Evolutionary conservation across 1,284 basidiomycete genomes (phyloP), one percentile per base, ranked within the genome.

Genomic region (Cutaneotrichosporon sp.): DNA sequence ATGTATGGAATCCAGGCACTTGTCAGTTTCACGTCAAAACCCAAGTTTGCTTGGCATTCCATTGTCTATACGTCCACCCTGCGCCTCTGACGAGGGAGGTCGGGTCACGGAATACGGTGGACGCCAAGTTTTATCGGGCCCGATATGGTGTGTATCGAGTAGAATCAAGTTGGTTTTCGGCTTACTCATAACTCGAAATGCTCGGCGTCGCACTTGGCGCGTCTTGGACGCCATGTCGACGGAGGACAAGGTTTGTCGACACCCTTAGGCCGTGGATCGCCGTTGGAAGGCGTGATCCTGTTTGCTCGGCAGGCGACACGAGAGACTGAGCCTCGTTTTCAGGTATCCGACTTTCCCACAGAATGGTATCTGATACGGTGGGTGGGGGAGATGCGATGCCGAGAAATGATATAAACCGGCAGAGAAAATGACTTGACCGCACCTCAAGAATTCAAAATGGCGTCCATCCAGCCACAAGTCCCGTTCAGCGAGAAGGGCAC

Each of bases 151-250:
- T 10, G 11, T 22, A 51, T 26, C 49, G 16, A 51, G 49, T 51
- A 51, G 49, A 51, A 51, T 26, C 9, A 5, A 22, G 10, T 30
- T 26, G 3, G 21, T 31, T 26, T 51, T 26, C 2, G 49, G 26
- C 22, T 26, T 30, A 22, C 22, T 3, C 5, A 26, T 13, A 31
- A 22, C 21, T 22, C 46, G 46, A 47, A n/a, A 18, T 26, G 49
- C 49, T 51, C 22, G 49, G 49, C 49, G 49, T 22, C 22, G 22
- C 49, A 30, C 49, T 51, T 51, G 49, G 49, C 49, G 16, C 5
- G 16, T 18, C 46, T 1, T 1, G 9, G 16, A 47, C 46, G 26
- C 26, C 26, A n/a, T n/a, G 26, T 26, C 3, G 26, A 26, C 26
- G 26, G 26, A 1, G 26, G 26, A 26, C 26, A 26, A 3, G 3